Base-by-base conservation (phyloP, 352 stramenopile species). In the Phytophthora agathidicida region DNA sequence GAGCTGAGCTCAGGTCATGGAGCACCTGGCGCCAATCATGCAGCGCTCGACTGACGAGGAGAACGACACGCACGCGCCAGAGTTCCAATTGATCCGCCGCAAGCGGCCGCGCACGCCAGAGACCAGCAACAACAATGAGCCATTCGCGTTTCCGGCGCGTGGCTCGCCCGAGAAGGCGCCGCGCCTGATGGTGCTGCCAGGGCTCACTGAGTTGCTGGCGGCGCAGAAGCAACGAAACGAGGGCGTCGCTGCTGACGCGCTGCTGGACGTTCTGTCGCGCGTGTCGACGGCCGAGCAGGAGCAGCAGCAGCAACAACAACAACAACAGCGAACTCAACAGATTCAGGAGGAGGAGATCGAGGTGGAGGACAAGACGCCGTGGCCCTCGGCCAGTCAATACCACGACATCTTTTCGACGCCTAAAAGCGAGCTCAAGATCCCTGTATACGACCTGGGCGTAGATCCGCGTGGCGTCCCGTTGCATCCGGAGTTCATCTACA, bases 401-500 rank as follows among this genome's bases (percentile, higher is more conserved):
- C 60, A 75, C 45, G 64, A 78, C 31, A 71, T 91, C 27, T 75
- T 91, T 36, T 62, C 52, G 31, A 54, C 70, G 31, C 63, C 69
- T 45, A 56, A 67, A 30, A 65, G 61, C 13, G 47, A 62, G 19
- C 56, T 71, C 26, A 64, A 73, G 24, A 83, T 91, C 45, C 80
- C 77, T 0, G 61, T 91, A 20, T 91, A 88, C 63, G 80, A 91
- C 46, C 57, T 91, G 10, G 82, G 82, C 5, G 64, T 89, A n/a
- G 82, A 89, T 50, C 71, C 80, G 10, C 77, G 82, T n/a, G 78
- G 80, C 19, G 82, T 91, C 28, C 79, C 80, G 19, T 60, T 89
- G 13, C 82, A 91, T 32, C 82, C 82, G 0, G 77, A 89, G 62
- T 88, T 85, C 62, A 91, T 91, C 60, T 91, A 91, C 71, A 86